Evolutionary conservation across 345 rosid species (phyloP).

Genomic region (Pseudoturritis turrita): DNA sequence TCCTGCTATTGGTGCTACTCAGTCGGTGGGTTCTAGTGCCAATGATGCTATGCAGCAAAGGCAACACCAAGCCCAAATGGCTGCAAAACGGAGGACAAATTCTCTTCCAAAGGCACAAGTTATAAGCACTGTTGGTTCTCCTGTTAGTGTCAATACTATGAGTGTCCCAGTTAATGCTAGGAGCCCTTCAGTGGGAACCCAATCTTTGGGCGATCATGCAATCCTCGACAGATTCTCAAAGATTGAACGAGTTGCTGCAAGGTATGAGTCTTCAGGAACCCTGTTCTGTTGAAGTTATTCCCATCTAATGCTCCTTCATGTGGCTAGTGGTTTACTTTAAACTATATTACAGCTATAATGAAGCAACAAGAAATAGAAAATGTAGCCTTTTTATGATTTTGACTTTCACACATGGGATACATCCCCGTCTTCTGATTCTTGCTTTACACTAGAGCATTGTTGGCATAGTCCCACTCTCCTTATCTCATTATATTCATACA

Average conservation of each 20-base stretch:
- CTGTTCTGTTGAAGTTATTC: constrained; percentile 1
- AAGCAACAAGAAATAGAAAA: not conserved
- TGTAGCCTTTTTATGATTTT: not conserved
- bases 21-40: constrained; percentile 72
- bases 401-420: constrained; percentile 12
- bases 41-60: constrained; percentile 80
- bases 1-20: constrained; percentile 59
- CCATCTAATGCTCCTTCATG: not conserved
- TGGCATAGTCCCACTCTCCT: not conserved
- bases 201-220: constrained; percentile 57
- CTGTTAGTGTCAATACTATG: constrained; percentile 81
- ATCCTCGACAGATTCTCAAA: constrained; percentile 79
- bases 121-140: constrained; percentile 85
- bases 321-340: not conserved
- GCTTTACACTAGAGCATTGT: constrained; percentile 6
- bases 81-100: constrained; percentile 68
- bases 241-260: constrained; percentile 63
- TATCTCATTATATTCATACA: constrained; percentile 3
- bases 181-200: constrained; percentile 84
- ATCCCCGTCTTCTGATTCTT: constrained; percentile 8
- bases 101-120: constrained; percentile 70
- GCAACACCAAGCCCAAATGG: constrained; percentile 61
- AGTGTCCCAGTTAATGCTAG: constrained; percentile 56
- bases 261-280: constrained; percentile 41
- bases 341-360: not conserved